Evolutionary conservation across 768 basidiomycete species (phyloP), one percentile per base, ranked within the genome.

Genomic region (Lactifluus rugatus): DNA sequence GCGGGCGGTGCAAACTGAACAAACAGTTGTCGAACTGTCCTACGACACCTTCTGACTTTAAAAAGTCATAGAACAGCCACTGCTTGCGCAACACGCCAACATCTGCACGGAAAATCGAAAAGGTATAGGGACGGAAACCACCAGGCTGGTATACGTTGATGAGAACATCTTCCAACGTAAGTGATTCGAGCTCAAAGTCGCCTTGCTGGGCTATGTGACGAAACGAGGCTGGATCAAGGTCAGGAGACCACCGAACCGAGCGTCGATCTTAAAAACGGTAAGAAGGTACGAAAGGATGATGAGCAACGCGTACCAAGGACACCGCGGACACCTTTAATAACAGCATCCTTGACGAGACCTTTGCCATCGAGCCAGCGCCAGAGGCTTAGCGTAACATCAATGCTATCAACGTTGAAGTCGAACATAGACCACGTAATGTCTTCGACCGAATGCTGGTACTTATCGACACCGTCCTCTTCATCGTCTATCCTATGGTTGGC

Each of bases 1-100:
- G 95, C 6, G 95, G 95, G 67, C 85, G 88, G 67, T 98, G 96
- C 62, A 99, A 69, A 68, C 94, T 97, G 74, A 96, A 96, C 19
- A 99, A 69, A 66, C 96, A 99, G 68, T 97, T 97, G 69, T 99
- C 96, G 62, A 93, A 90, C 70, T 99, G 96, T 4, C 96, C 96
- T 9, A 96, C 95, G 42, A 98, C 87, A 62, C 88, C 90, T 68
- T 97, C 94, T 0, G 96, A 94, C 49, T 68, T 70, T 59, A 98
- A 73, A 62, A 98, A 84, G 71, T 99, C 96, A 70, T 94, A 94
- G 70, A 96, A 96, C 37, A 95, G 65, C 93, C 93, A 98, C 66
- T 88, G 84, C 70, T 96, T 97, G 55, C 96, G 78, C 63, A 98
- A 81, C 28, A 76, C 78, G 13, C 80, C 79, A 36, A 97, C 80